phyloP scores from a whole-genome alignment of 2,329 filamentous ascomycete species.

The Beauveria asiatica region DNA sequence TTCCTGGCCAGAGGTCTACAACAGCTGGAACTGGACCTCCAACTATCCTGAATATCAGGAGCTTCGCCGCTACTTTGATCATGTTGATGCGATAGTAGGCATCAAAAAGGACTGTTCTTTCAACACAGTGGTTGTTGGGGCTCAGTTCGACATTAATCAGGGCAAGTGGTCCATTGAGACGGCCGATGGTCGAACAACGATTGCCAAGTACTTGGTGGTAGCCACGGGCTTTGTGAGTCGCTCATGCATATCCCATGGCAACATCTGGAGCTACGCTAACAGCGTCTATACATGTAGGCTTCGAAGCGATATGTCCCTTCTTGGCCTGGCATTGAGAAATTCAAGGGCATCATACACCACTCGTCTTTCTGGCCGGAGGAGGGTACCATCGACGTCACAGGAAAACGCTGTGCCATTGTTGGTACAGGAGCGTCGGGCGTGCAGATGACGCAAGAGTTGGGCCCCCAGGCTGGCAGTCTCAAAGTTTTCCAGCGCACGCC shows the following conservation, averaged over 20 bases:
- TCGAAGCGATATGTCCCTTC: conserved; percentile 48
- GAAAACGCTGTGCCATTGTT: conserved; percentile 49
- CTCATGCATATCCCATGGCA: rapidly evolving
- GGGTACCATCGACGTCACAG: conserved; percentile 39
- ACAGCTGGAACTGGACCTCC: conserved; percentile 43
- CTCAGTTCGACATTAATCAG: conserved; percentile 34
- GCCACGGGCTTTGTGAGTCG: conserved; percentile 28
- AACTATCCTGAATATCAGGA: conserved; percentile 39
- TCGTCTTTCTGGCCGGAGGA: conserved; percentile 47
- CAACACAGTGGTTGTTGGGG: conserved; percentile 39
- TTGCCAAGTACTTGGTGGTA: conserved; percentile 38
- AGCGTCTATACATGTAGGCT: conserved; percentile 23
- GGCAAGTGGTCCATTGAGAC: conserved; percentile 38
- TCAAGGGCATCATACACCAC: conserved; percentile 47
- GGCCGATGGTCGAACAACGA: conserved; percentile 35
- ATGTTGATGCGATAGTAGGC: conserved; percentile 40
- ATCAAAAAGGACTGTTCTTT: conserved; percentile 44
- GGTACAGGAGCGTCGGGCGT: conserved; percentile 52
- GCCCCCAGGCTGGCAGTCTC: conserved; percentile 37
- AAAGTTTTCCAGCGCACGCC: conserved; percentile 54
- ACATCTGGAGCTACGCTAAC: neutral
- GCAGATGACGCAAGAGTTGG: conserved; percentile 49
- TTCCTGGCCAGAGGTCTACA: conserved; percentile 33
- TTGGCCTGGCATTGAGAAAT: conserved; percentile 45
- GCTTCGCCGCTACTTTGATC: conserved; percentile 45